Evolutionary conservation across 768 basidiomycete genomes (phyloP).

Genomic region (Polyporus arcularius): DNA sequence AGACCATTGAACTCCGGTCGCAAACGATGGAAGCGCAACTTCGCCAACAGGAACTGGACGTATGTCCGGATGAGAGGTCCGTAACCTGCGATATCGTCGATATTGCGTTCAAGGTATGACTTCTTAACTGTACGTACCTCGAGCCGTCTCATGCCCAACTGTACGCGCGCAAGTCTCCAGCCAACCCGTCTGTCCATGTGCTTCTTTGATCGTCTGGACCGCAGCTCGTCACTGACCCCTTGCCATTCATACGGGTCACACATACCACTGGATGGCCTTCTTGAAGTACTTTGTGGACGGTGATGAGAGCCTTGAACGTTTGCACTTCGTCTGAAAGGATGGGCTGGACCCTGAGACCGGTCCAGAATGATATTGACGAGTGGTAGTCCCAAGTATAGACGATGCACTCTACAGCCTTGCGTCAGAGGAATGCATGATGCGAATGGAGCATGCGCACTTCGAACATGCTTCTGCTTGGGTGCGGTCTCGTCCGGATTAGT

Average conservation of each 20-base stretch:
- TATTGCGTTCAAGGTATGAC: background rate
- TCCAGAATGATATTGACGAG: constrained; percentile 97
- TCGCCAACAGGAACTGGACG: constrained; percentile 92
- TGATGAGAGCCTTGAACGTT: constrained; percentile 97
- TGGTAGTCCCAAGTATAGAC: constrained; percentile 99
- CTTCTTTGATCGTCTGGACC: constrained; percentile 89
- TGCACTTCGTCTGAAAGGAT: constrained; percentile 97
- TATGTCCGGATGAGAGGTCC: constrained; percentile 92
- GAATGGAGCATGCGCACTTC: constrained; percentile 67
- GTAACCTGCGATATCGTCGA: constrained; percentile 61
- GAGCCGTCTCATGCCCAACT: constrained; percentile 72
- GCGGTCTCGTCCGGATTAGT: constrained; percentile 94
- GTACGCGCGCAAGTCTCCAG: constrained; percentile 95
- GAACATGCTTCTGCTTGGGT: constrained; percentile 98
- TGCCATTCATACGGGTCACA: constrained; percentile 6
- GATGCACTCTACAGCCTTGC: constrained; percentile 74
- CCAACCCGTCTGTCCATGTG: constrained; percentile 96
- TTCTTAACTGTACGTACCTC: constrained; percentile 50
- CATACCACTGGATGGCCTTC: constrained; percentile 93
- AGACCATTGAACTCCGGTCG: constrained; percentile 98
- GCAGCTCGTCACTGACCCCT: constrained; percentile 6
- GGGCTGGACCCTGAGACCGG: constrained; percentile 93
- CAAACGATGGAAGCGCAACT: constrained; percentile 92
- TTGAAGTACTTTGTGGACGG: constrained; percentile 96
- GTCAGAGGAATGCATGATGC: background rate